Evolutionary conservation across 306 rosid species (phyloP).

Genomic region (Quercus wislizeni): DNA sequence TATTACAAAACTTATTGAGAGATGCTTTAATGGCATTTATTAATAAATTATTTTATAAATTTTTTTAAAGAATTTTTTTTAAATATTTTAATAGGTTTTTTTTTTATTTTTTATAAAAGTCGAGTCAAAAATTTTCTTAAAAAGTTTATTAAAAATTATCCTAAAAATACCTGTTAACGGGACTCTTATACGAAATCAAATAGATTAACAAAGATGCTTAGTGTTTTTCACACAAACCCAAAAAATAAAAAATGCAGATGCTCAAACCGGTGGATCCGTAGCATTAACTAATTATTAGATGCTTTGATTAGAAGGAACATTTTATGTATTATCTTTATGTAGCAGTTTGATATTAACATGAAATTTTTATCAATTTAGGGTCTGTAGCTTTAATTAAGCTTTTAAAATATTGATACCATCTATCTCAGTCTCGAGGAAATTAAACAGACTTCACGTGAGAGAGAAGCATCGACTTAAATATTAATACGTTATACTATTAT

Average conservation of each 20-base stretch:
- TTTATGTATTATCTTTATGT: neutral
- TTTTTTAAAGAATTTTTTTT: too few species aligned
- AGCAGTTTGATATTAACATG: neutral
- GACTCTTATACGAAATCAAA: too few species aligned
- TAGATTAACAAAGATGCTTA: too few species aligned
- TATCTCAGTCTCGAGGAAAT: neutral
- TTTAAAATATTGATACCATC: neutral
- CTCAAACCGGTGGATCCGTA: conserved; percentile 17
- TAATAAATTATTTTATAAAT: too few species aligned
- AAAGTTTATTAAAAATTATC: accelerated
- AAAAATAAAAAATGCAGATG: conserved; percentile 26
- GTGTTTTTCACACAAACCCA: neutral
- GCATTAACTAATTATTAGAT: conserved; percentile 18
- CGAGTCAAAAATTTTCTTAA: accelerated
- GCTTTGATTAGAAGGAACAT: conserved; percentile 3
- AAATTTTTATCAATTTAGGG: neutral
- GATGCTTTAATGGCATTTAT: too few species aligned
- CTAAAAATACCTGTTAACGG: accelerated
- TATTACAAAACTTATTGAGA: neutral
- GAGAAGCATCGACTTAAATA: neutral
- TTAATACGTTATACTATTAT: too few species aligned
- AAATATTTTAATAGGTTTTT: too few species aligned
- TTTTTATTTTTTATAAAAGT: too few species aligned
- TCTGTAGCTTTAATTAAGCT: neutral
- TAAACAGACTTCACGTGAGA: neutral